Percentiles rank a stretch among this genome's conserved stretches.
Evolutionary conservation across 176 grass and related monocot species (phyloP).

Genomic region (Pontederia paniculata): DNA sequence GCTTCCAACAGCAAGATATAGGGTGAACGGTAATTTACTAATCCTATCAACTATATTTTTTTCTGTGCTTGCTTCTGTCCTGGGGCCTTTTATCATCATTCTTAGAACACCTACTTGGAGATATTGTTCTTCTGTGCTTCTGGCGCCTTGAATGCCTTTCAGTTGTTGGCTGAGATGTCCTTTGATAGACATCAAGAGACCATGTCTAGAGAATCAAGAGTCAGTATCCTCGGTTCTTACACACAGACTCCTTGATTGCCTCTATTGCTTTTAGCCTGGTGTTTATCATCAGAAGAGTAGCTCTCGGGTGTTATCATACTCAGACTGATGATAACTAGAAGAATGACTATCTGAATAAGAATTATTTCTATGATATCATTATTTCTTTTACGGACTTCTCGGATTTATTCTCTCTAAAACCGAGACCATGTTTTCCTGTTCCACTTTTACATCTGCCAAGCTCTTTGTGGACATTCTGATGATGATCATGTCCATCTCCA

Average conservation of each 20-base stretch:
- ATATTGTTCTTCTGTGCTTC: constrained; percentile 37
- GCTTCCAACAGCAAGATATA: no score
- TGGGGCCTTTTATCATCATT: neutral
- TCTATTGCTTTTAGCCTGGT: constrained; percentile 28
- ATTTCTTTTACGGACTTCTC: constrained; percentile 13
- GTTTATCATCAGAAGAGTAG: constrained; percentile 32
- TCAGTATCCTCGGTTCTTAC: constrained; percentile 26
- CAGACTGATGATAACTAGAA: constrained; percentile 36
- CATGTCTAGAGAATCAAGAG: constrained; percentile 39
- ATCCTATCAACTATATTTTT: no score
- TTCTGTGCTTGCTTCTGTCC: neutral
- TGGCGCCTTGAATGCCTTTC: constrained; percentile 36
- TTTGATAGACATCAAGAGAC: constrained; percentile 34
- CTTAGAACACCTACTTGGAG: constrained; percentile 11
- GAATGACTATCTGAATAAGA: constrained; percentile 37
- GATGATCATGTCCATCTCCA: neutral
- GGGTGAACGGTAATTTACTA: no score
- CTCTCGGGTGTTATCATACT: constrained; percentile 33
- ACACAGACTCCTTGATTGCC: constrained; percentile 28
- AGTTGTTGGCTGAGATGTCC: constrained; percentile 36
- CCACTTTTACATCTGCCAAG: neutral
- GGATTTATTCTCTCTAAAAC: constrained; percentile 18
- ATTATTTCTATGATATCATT: constrained; percentile 15
- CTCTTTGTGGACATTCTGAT: neutral
- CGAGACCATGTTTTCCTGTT: constrained; percentile 2